Percentiles rank a stretch among this genome's conserved stretches.
Conservation (phyloP, 805 yeast species). For the Wickerhamomyces queroliae region DNA sequence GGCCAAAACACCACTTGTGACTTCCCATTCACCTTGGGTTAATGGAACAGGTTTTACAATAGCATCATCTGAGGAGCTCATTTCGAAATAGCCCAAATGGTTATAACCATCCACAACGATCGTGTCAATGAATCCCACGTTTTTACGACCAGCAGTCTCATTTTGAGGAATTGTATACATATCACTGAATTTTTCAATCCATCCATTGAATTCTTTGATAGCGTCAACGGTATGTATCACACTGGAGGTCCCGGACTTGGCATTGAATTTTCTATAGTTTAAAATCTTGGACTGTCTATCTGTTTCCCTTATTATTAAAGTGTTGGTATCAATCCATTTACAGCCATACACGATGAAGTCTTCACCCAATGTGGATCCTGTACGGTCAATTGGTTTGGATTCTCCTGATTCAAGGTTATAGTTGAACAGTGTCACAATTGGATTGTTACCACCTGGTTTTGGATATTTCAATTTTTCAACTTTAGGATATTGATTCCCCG, state of each 20-base stretch:
- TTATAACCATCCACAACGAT: slow-evolving; percentile 47
- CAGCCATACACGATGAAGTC: slow-evolving; percentile 58
- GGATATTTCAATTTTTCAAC: slow-evolving; percentile 53
- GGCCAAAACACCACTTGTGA: slow-evolving; percentile 39
- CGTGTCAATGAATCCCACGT: slow-evolving; percentile 58
- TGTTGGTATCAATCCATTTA: slow-evolving; percentile 47
- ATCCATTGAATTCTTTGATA: slow-evolving; percentile 37
- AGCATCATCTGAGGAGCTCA: slow-evolving; percentile 35
- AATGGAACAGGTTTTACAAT: slow-evolving; percentile 31
- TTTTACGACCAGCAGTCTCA: slow-evolving; percentile 20
- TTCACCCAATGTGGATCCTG: slow-evolving; percentile 28
- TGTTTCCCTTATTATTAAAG: slow-evolving; percentile 51
- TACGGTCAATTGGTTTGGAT: slow-evolving; percentile 9
- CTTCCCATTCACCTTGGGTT: slow-evolving; percentile 46
- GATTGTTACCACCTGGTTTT: slow-evolving; percentile 64
- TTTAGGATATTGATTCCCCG: slow-evolving; percentile 39
- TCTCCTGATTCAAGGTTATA: slow-evolving; percentile 30
- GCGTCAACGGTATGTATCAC: slow-evolving; percentile 41
- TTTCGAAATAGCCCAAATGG: slow-evolving; percentile 58
- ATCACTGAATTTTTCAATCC: slow-evolving; percentile 50
- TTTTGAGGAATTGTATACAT: slow-evolving; percentile 33
- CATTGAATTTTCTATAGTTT: slow-evolving; percentile 41
- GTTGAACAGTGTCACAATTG: slow-evolving; percentile 41
- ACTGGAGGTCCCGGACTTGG: slow-evolving; percentile 22
- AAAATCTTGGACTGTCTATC: slow-evolving; percentile 56